phyloP scores from a whole-genome alignment of 2,329 filamentous ascomycete genomes.

The Colletotrichum camelliae region DNA sequence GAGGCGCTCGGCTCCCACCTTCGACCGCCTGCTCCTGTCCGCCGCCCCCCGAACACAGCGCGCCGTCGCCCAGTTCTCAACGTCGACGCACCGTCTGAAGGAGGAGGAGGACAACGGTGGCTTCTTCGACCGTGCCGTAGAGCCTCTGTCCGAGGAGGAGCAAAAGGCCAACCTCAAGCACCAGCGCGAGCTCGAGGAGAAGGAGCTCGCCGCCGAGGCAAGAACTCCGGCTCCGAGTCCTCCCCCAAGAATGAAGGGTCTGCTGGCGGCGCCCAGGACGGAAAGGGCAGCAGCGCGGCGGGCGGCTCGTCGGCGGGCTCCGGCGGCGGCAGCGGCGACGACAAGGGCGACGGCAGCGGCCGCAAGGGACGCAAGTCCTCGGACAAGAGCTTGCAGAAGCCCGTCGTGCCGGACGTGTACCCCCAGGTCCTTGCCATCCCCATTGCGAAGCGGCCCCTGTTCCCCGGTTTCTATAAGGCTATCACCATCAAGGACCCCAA shows the following conservation, averaged over 20 bases:
- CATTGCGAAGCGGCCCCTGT: conserved; percentile 90
- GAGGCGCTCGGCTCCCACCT: conserved; percentile 25
- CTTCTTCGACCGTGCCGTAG: conserved; percentile 56
- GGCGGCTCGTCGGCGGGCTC: conserved; percentile 55
- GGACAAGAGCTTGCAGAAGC: conserved; percentile 83
- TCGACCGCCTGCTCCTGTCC: conserved; percentile 37
- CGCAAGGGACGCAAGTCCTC: conserved; percentile 74
- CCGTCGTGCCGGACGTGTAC: conserved; percentile 91
- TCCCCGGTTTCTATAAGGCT: conserved; percentile 98
- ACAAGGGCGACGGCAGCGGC: conserved; percentile 58
- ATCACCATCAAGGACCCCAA: conserved; percentile 95
- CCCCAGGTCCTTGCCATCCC: conserved; percentile 98
- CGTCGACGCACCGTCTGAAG: conserved; percentile 32
- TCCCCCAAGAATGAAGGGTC: conserved; percentile 49
- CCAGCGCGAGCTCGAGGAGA: conserved; percentile 48
- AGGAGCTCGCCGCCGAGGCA: conserved; percentile 53
- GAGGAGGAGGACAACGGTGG: conserved; percentile 47
- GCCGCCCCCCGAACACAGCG: conserved; percentile 31
- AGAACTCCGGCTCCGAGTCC: conserved; percentile 44
- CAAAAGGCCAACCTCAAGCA: conserved; percentile 56
- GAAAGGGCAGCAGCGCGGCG: conserved; percentile 62
- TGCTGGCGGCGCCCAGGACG: conserved; percentile 48
- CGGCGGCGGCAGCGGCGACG: conserved; percentile 51
- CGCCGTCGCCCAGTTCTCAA: conserved; percentile 40
- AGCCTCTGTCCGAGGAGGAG: conserved; percentile 59